Evolutionary conservation across 306 rosid species (phyloP).

Genomic region (Astragalus glycyphyllos): DNA sequence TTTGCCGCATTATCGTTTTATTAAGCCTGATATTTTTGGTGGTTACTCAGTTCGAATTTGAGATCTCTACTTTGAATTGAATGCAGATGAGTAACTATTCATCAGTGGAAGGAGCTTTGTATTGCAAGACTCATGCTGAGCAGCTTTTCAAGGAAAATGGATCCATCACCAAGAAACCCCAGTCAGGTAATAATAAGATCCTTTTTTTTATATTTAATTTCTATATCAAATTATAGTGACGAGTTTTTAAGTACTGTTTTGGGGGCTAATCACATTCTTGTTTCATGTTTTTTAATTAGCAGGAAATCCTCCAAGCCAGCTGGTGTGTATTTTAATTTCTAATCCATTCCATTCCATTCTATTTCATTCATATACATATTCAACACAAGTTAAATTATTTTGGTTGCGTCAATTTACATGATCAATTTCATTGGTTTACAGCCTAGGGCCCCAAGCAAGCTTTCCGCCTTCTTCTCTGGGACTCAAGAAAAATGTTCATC

Average conservation of each 20-base stretch:
- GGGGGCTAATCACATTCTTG: slow-evolving; percentile 33
- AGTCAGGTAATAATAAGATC: slow-evolving; percentile 53
- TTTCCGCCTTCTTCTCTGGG: slow-evolving; percentile 74
- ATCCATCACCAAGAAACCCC: slow-evolving; percentile 46
- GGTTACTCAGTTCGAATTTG: neutral
- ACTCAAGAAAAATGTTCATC: slow-evolving; percentile 83
- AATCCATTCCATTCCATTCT: too few relatives aligned
- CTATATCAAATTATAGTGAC: neutral
- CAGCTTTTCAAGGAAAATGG: slow-evolving; percentile 71
- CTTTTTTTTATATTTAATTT: neutral
- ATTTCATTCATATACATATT: too few relatives aligned
- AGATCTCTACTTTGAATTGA: neutral
- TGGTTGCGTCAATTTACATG: neutral
- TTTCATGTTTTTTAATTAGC: slow-evolving; percentile 51
- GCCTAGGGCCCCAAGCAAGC: slow-evolving; percentile 69
- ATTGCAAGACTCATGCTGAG: slow-evolving; percentile 79
- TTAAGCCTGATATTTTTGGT: neutral
- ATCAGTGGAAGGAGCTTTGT: slow-evolving; percentile 65
- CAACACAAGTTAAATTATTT: neutral
- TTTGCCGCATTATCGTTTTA: neutral
- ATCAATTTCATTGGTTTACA: slow-evolving; percentile 33
- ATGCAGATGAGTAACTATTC: slow-evolving; percentile 66
- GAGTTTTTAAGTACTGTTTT: neutral
- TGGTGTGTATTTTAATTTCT: slow-evolving; percentile 46
- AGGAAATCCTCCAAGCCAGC: slow-evolving; percentile 50